Base-by-base conservation (phyloP, 768 basidiomycete genomes). In the Phanerochaete carnosa region DNA sequence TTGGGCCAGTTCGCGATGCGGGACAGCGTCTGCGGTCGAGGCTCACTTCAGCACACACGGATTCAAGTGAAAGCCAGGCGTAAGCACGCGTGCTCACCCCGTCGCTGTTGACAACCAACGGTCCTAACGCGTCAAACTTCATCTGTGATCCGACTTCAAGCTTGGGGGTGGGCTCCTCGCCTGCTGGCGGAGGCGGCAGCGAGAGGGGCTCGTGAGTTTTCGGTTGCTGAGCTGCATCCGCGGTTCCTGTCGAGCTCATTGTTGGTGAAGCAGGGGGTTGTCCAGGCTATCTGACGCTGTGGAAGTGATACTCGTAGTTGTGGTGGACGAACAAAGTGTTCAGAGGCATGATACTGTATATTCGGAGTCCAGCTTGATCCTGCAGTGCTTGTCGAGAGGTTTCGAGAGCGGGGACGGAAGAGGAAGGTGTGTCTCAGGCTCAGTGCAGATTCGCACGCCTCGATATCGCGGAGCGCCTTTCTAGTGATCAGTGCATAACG, bases 21-120 rank as follows among this genome's bases (percentile, higher is more conserved):
- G n/a, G 62, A 63, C 16, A 63, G 57, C 12, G 62, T 63, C 62
- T 63, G 25, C 13, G 35, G 2, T 15, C 16, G 8, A n/a, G n/a
- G n/a, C n/a, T n/a, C 12, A 13, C 3, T 50, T 45, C 19, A 12
- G 28, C n/a, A 19, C 22, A 50, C 23, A 22, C 5, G 29, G 6
- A 30, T 23, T n/a, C 45, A 49, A 5, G 25, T 45, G 19, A 7
- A 7, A 7, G 58, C 5, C n/a, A 30, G n/a, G 19, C 4, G 28
- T 30, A 25, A 51, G 49, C 22, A 59, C 25, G 3, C n/a, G n/a
- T 28, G 51, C 58, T 59, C 37, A 63, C 62, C 2, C 62, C 62
- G 47, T 63, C 62, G 58, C 62, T 63, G 52, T 63, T 63, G 1
- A 63, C 62, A 3, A 63, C 62, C 52, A 63, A 22, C 1, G 62